Conservation (phyloP, 192 early-diverging fungal genomes). For the Obelidium mucronatum region DNA sequence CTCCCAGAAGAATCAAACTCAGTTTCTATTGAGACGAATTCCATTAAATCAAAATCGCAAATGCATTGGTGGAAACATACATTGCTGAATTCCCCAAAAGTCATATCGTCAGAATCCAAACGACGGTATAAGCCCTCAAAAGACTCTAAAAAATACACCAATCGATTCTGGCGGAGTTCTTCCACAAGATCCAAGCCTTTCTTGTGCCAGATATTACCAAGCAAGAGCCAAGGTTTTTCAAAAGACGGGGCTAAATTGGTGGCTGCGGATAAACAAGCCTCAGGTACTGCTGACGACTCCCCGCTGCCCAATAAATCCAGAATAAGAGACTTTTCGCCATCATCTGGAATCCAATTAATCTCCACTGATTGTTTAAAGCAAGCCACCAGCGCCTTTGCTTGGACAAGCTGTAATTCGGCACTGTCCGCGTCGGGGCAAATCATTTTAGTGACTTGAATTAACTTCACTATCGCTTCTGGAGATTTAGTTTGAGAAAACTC, state of each 20-base stretch:
- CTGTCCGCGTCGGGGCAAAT: too few species aligned
- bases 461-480: too few species aligned
- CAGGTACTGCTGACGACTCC: too few species aligned
- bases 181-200: constrained; percentile 64
- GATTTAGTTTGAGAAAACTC: too few species aligned
- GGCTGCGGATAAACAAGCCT: constrained; percentile 50
- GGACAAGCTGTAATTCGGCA: too few species aligned
- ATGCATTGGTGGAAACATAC: neutral
- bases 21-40: too few species aligned
- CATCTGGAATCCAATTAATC: neutral
- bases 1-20: too few species aligned
- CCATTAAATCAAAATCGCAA: too few species aligned
- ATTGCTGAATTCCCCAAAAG: neutral
- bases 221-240: constrained; percentile 70
- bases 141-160: neutral
- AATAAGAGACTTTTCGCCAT: too few species aligned
- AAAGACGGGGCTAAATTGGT: constrained; percentile 44
- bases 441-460: too few species aligned
- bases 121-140: neutral
- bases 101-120: neutral
- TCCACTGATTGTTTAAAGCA: neutral
- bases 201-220: constrained; percentile 64
- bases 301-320: too few species aligned
- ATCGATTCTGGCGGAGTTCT: constrained; percentile 16
- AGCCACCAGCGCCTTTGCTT: neutral